phyloP scores from a whole-genome alignment of 2,329 filamentous ascomycete species.

The Beauveria medogensis region DNA sequence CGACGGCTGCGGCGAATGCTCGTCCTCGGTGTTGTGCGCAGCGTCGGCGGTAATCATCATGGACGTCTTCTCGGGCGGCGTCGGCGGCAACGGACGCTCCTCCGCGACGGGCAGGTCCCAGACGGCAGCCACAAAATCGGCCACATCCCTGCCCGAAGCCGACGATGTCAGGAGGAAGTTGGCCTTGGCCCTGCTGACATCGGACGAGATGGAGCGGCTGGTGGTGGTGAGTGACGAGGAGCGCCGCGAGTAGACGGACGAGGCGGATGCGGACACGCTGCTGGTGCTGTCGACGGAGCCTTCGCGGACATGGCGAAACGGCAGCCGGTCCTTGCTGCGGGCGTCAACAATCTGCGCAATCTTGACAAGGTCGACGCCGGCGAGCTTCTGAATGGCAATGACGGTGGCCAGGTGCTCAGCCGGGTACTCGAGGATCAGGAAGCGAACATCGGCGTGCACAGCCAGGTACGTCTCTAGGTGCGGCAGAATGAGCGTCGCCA shows the following conservation, averaged over 20 bases:
- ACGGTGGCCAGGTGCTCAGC: constrained; percentile 48
- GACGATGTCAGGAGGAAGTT: constrained; percentile 50
- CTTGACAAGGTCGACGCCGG: constrained; percentile 49
- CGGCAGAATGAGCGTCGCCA: constrained; percentile 51
- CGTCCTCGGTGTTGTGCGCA: no score
- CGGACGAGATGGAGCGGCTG: constrained; percentile 18
- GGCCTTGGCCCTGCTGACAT: constrained; percentile 38
- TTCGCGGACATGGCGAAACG: constrained; percentile 33
- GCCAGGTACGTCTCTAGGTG: constrained; percentile 53
- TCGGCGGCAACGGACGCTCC: no score
- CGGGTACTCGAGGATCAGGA: constrained; percentile 53
- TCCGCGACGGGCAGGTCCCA: constrained; percentile 29
- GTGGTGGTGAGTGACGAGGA: constrained; percentile 6
- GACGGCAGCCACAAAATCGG: constrained; percentile 44
- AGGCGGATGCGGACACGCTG: constrained; percentile 3
- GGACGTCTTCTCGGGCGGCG: background rate
- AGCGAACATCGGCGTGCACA: constrained; percentile 42
- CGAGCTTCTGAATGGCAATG: constrained; percentile 47
- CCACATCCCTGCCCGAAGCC: constrained; percentile 46
- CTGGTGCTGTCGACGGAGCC: constrained; percentile 22
- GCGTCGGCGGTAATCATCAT: no score
- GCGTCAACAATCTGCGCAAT: constrained; percentile 49
- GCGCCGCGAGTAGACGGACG: background rate
- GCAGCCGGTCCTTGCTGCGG: constrained; percentile 27
- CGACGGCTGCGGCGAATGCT: no score